These are phyloP conservation scores for Volvox carteri DNA, from an alignment of 163 green algal genomes.

Conservation along the genomic window DNA sequence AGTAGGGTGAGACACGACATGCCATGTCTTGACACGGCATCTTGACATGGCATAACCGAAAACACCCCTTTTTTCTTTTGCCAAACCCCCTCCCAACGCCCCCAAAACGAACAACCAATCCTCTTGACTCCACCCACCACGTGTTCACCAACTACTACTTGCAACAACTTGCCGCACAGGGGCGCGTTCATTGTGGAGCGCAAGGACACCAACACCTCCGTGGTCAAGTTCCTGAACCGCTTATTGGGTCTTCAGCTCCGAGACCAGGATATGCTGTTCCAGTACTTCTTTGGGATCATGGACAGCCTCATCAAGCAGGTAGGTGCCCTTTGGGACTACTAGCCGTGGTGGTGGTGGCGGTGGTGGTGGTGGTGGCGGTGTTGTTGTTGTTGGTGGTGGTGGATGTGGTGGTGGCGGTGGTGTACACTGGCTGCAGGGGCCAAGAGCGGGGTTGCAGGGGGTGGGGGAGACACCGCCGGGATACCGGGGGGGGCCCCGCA, in stretches of 20 bases:
- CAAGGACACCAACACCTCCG: slow-evolving; percentile 31
- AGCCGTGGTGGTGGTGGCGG: neutral
- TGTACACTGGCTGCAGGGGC: neutral
- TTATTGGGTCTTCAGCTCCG: slow-evolving; percentile 81
- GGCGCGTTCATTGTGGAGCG: slow-evolving; percentile 8
- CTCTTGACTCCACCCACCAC: too few species aligned
- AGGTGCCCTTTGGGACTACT: too few species aligned
- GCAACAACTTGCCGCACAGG: too few species aligned
- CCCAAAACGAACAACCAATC: too few species aligned
- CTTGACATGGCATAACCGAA: too few species aligned
- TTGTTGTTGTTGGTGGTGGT: too few species aligned
- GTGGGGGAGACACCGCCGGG: neutral
- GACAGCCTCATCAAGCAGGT: slow-evolving; percentile 69
- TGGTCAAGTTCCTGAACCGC: slow-evolving; percentile 91
- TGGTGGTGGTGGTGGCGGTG: too few species aligned
- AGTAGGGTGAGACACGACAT: neutral
- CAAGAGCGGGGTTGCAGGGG: neutral
- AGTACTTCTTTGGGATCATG: slow-evolving; percentile 70
- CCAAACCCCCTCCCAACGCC: too few species aligned
- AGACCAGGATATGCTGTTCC: slow-evolving; percentile 88
- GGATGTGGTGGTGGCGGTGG: neutral
- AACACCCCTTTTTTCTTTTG: too few species aligned
- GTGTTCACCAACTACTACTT: too few species aligned
- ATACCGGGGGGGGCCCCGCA: too few species aligned
- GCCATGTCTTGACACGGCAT: too few species aligned